phyloP scores from a whole-genome alignment of 306 rosid genomes.

The Pterocarpus macrocarpus region DNA sequence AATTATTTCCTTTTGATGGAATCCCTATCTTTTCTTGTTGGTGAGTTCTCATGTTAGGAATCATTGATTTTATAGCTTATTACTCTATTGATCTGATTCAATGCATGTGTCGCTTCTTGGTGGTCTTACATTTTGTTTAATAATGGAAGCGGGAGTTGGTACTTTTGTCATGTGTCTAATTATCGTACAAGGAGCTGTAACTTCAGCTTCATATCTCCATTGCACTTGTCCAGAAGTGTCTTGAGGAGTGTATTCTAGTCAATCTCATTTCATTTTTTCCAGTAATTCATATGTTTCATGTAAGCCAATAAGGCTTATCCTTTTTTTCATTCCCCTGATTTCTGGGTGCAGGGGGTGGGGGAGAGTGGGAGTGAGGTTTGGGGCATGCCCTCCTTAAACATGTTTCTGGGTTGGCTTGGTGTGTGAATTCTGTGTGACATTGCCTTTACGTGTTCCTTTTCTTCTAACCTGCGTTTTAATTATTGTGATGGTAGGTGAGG shows the following conservation, averaged over 20 bases:
- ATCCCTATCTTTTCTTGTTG: too few relatives aligned
- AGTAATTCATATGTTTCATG: neutral
- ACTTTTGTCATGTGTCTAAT: too few relatives aligned
- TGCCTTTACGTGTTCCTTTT: neutral
- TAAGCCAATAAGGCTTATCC: neutral
- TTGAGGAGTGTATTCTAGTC: neutral
- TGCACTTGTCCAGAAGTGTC: neutral
- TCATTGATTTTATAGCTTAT: too few relatives aligned
- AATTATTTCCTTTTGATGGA: too few relatives aligned
- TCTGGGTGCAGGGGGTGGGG: too few relatives aligned
- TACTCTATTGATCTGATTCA: too few relatives aligned
- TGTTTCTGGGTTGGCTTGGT: neutral
- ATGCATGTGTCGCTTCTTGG: too few relatives aligned
- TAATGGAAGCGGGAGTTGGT: too few relatives aligned
- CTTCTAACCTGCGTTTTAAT: constrained; percentile 20
- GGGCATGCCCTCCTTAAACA: neutral
- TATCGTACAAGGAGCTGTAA: neutral
- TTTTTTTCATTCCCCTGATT: too few relatives aligned
- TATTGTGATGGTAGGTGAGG: constrained; percentile 65
- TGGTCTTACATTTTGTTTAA: too few relatives aligned
- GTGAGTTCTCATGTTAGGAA: too few relatives aligned
- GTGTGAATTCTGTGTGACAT: constrained; percentile 22
- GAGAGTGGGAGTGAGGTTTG: neutral
- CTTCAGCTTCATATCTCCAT: neutral
- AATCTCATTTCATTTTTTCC: neutral